Base-by-base conservation (phyloP, 768 basidiomycete genomes). In the Tulasnella sp. region DNA sequence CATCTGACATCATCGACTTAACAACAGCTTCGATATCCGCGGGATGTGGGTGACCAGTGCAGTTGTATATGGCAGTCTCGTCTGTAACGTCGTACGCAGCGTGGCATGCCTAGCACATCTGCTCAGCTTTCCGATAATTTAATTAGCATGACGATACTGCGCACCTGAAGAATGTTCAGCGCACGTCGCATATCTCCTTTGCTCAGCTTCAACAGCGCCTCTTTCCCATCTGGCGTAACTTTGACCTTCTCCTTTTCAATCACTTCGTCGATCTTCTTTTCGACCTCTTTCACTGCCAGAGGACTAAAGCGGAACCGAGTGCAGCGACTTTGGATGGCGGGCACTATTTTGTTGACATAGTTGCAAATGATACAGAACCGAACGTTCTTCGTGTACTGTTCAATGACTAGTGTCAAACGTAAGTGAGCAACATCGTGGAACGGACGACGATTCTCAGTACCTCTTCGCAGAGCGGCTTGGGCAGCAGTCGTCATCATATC, bases 401-500 rank as follows among this genome's bases (percentile, higher is more conserved):
- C 97, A 76, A 99, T 98, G 40, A 98, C 91, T 84, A 2, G 29
- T 1, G 29, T 37, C 35, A 42, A 5, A 19, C 9, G 37, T 32
- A 8, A 40, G 29, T 19, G 32, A 34, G 29, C 17, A n/a, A 29
- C 11, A 37, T 22, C 12, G 14, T 12, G 26, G 14, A 35, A 6
- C 17, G 26, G 17, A 26, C 2, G n/a, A 70, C 11, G 4, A 62
- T 14, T 14, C 7, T 34, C 34, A 80, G 67, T 37, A 83, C 83
- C 83, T 77, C 97, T 90, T 35, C 97, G 91, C 36, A 99, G 86
- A 32, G 97, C 97, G 3, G 95, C 92, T 78, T 99, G 97, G 1
- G 97, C 97, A 71, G 92, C 90, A 75, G 94, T 90, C 0, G 97
- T 99, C 97, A 99, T 99, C 96, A 97, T 97, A 83, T 99, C 97